Conservation (phyloP, 805 yeast genomes). For the Barnettozyma californica region DNA sequence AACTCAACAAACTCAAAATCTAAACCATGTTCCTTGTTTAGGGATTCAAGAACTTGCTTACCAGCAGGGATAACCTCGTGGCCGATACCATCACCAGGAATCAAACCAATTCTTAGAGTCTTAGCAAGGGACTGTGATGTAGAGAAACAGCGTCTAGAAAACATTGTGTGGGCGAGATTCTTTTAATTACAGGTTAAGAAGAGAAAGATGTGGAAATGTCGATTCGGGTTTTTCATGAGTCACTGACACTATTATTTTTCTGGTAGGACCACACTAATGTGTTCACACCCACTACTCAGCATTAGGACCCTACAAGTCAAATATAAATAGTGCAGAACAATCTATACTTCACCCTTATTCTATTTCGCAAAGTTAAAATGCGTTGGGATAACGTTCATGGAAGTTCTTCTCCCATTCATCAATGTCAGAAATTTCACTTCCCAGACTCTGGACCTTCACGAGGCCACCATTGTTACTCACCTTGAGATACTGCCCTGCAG, state of each 20-base stretch:
- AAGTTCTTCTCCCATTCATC: constrained; percentile 57
- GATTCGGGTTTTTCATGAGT: not conserved
- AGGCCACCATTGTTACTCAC: constrained; percentile 6
- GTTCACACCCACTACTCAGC: not conserved
- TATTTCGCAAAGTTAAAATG: constrained; percentile 26
- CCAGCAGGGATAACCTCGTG: constrained; percentile 98
- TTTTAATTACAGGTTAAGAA: not conserved
- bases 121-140: constrained; percentile 33
- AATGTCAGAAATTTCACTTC: constrained; percentile 39
- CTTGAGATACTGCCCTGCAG: constrained; percentile 5
- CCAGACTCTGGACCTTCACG: constrained; percentile 9
- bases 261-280: not conserved
- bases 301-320: not conserved
- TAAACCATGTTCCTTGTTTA: constrained; percentile 71
- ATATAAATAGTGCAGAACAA: not conserved
- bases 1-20: constrained; percentile 82
- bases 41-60: constrained; percentile 73
- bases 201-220: not conserved
- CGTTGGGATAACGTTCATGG: constrained; percentile 56
- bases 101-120: constrained; percentile 59
- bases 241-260: not conserved
- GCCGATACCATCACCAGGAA: constrained; percentile 99
- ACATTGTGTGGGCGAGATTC: not conserved
- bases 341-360: not conserved
- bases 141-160: constrained; percentile 27